Base-by-base conservation (phyloP, 1,284 basidiomycete genomes). In the Ceratobasidium sp. region DNA sequence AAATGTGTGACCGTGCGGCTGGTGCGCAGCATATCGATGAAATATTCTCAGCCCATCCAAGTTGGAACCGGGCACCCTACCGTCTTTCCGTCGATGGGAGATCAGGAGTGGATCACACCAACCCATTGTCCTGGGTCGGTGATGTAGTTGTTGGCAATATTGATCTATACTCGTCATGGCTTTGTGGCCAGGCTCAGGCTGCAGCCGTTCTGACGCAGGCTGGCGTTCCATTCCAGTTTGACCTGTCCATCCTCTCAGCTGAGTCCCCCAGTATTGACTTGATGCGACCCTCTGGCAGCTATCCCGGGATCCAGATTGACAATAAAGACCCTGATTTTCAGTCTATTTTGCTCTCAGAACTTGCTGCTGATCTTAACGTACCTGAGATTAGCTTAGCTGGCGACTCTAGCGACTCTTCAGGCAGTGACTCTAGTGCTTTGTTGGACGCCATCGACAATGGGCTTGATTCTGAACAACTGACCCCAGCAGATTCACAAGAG, bases 121-220 rank as follows among this genome's bases (percentile, higher is more conserved):
- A 78, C 62, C 75, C 74, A 0, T 38, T 64, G 23, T 75, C 75
- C 8, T 76, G 75, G 76, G n/a, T 11, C 28, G 76, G 75, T 1
- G 50, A 77, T 62, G 69, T 73, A 0, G 21, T 61, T 18, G 76
- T 67, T 5, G 49, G 62, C 28, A 49, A 61, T 46, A 73, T 75
- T 14, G 26, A 61, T 23, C 54, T 66, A 14, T 11, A 50, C 9
- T 4, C 52, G 0, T 52, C n/a, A n/a, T 75, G 74, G 74, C 11
- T 14, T 4, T 6, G 2, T n/a, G 74, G 74, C 16, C 74, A 44
- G 6, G 23, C 44, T 26, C 49, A 41, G 7, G 74, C 74, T 18
- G 49, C 47, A 23, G 35, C 1, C 7, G 30, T 32, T 2, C 26
- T 75, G 14, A 35, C 9, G 14, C 43, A 35, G 1, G 61, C 61